Base-by-base conservation (phyloP, 345 rosid species). In the Hibiscus trionum region DNA sequence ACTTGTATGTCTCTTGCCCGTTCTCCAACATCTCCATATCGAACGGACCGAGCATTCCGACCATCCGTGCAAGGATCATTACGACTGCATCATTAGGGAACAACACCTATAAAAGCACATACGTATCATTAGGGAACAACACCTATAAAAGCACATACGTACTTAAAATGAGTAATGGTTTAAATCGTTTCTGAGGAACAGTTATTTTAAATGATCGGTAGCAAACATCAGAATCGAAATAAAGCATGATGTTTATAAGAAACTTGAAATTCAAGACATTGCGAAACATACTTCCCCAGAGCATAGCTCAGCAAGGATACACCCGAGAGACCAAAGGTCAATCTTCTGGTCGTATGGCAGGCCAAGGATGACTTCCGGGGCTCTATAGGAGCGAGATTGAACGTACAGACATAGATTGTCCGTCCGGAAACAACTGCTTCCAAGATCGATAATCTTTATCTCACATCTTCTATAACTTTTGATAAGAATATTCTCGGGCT, bases 321-420 rank as follows among this genome's bases (percentile, higher is more conserved):
- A 95, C 37, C 99, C 97, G 3, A 95, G 88, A 61, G 99, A 95
- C 99, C 98, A 95, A 17, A 95, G 39, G 77, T 95, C 99, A 11
- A 95, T 92, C 83, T 88, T 95, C 71, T 92, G 84, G 50, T 92
- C 90, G 65, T 92, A 92, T 0, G 99, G 90, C 63, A 92, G 91
- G 52, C 99, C 98, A 2, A 90, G 83, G 70, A 92, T 95, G 74
- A 95, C 99, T 85, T 95, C 98, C 0, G 99, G 99, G 57, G 99
- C 97, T 85, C 98, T 82, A 63, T 95, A 95, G 61, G 99, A 95
- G 60, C 97, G 97, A 3, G 99, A 90, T 72, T 92, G 99, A 37
- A 92, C 97, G 33, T 95, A 95, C 39, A 88, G 79, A 69, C 97
- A 88, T 72, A 95, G 76, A 81, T 83, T 87, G 82, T 95, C 98